Evolutionary conservation across 805 yeast species (phyloP), one percentile per base, ranked within the genome.

Genomic region (Myxozyma nipponensis): DNA sequence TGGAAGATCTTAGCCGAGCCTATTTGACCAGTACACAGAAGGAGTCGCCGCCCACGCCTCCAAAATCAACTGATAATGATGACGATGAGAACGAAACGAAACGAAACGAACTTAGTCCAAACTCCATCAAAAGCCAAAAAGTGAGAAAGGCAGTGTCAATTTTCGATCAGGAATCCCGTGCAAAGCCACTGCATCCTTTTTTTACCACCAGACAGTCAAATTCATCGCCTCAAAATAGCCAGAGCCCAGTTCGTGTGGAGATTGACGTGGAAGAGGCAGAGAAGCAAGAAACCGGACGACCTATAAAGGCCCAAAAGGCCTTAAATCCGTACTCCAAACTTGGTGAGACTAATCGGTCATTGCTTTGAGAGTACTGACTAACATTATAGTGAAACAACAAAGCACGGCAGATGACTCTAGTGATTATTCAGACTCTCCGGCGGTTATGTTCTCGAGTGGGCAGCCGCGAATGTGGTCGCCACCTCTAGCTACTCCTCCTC

Each of bases 31-130:
- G 32, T 28, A 9, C 32, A 7, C 13, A 28, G 15, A n/a, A 35
- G 6, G 9, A 35, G 9, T 46, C 54, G 1, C 54, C 54, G 24
- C 54, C 54, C 6, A 46, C 54, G 6, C 54, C 54, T 21, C 54
- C 54, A 3, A 37, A 36, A 32, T 50, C 54, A 10, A 43, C 24
- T 18, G 39, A 35, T n/a, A 15, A 21, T 15, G 49, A 32, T 2
- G 49, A 45, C 17, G 39, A 42, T 7, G 25, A 30, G 10, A 19
- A 4, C 22, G 34, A 35, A 15, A 21, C 22, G 13, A 21, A 17
- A n/a, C n/a, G 23, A 7, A 46, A 23, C 19, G 37, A 37, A 18
- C 7, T 13, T 13, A 10, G 26, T 5, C 10, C 44, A 25, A 26
- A 39, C 5, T 9, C 24, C 18, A 15, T 37, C 7, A 24, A 36